A percentile compares a stretch with the other conserved stretches of the same genome.
Conservation (phyloP, 2,329 filamentous ascomycete genomes). For the Colletotrichum gloeosporioides region DNA sequence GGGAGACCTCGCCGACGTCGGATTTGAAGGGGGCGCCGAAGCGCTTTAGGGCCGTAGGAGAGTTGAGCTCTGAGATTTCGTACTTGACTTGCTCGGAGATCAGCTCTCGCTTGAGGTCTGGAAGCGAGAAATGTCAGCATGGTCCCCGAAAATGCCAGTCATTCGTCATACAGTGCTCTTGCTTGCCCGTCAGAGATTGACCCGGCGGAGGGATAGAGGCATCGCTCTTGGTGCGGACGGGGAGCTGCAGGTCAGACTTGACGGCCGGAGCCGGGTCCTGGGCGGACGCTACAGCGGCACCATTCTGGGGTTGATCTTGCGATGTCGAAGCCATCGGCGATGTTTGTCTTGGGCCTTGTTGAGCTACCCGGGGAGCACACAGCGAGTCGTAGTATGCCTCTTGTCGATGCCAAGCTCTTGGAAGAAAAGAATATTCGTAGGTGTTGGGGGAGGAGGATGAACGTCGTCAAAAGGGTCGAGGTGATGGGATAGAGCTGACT, state of each 20-base stretch:
- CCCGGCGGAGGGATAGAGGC: slow-evolving; percentile 42
- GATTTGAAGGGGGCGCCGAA: slow-evolving; percentile 97
- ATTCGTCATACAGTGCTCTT: slow-evolving; percentile 86
- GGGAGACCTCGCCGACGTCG: slow-evolving; percentile 89
- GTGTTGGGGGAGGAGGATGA: neutral
- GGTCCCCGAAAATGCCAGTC: neutral
- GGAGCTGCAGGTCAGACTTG: slow-evolving; percentile 17
- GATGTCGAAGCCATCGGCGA: slow-evolving; percentile 21
- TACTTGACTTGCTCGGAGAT: slow-evolving; percentile 86
- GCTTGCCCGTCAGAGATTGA: slow-evolving; percentile 82
- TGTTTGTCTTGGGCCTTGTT: neutral
- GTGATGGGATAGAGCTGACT: slow-evolving; percentile 12
- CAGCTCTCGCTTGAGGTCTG: slow-evolving; percentile 95
- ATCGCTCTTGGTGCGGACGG: slow-evolving; percentile 30
- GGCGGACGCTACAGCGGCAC: slow-evolving; percentile 16
- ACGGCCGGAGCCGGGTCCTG: neutral
- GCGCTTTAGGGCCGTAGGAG: slow-evolving; percentile 89
- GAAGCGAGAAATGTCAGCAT: neutral
- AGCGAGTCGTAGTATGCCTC: neutral
- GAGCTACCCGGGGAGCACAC: neutral
- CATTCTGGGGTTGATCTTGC: slow-evolving; percentile 20
- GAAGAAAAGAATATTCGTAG: neutral
- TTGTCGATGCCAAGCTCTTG: slow-evolving; percentile 1
- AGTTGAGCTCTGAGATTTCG: slow-evolving; percentile 93
- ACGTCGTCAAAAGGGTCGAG: neutral